Evolutionary conservation across 1,284 basidiomycete species (phyloP), one percentile per base, ranked within the genome.

Genomic region (Tremellales sp.): DNA sequence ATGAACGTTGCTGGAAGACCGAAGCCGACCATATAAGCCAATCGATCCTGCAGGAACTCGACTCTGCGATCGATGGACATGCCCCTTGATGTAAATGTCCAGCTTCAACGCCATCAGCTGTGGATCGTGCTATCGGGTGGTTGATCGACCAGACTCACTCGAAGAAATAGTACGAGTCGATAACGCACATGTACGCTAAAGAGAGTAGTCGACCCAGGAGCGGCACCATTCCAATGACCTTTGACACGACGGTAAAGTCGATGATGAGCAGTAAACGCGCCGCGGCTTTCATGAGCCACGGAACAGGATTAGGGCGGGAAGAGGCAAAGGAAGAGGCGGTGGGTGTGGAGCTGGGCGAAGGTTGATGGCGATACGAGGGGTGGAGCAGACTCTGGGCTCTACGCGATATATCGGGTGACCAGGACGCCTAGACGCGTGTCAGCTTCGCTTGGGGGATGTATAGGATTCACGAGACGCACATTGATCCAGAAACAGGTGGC

Each of bases 101-200:
- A 72, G 40, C 72, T 75, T 40, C 5, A 19, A 31, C 10, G 19
- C 10, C 24, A 45, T 29, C 43, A 43, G 33, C 27, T 27, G 19
- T 31, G 10, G 40, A 31, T 29, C 2, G 15, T 12, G 24, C 7
- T 15, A 11, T 7, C 10, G 23, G 45, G 45, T 48, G 27, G 41
- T 26, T 7, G 25, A n/a, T 6, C 4, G 26, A 21, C 29, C 22
- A 37, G 26, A 67, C 72, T 56, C 53, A 73, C 70, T 75, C 73
- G 51, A 73, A 76, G 45, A 61, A 69, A 49, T 75, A 75, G 56
- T 68, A 75, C 5, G 68, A 51, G 49, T 73, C 67, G 40, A 75
- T 65, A 29, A 73, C 53, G 46, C 65, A 67, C 57, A 74, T 69
- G 56, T 72, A 74, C 1, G 45, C 48, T 15, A 72, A 61, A 1